Evolutionary conservation across 306 rosid species (phyloP).

Genomic region (Cyamopsis tetragonoloba): DNA sequence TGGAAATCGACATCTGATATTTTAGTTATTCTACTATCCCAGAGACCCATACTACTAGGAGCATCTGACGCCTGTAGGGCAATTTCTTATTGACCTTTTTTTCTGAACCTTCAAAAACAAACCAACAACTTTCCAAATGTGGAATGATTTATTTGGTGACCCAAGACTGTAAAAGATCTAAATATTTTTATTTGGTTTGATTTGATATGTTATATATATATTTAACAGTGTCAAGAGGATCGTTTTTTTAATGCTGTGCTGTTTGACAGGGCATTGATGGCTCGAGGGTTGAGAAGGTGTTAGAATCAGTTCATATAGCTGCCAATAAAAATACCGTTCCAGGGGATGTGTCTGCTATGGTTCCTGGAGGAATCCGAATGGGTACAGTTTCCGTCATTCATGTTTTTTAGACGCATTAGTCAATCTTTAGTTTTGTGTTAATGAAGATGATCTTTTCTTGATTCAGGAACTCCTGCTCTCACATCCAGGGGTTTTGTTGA

Average conservation of each 20-base stretch:
- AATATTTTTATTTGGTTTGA: not conserved
- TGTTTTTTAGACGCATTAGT: not conserved
- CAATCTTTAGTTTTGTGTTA: conserved; percentile 1
- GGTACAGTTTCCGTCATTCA: conserved; percentile 43
- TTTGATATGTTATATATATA: not conserved
- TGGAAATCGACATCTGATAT: not conserved
- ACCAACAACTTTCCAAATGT: not conserved
- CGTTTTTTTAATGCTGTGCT: not conserved
- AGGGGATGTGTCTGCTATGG: conserved; percentile 98
- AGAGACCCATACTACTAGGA: not conserved
- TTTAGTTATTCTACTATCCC: not conserved
- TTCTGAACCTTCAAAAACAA: conserved; percentile 11
- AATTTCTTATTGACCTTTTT: not conserved
- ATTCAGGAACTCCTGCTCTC: conserved; percentile 89
- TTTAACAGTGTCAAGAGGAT: not conserved
- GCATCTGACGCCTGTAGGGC: not conserved
- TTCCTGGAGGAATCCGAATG: conserved; percentile 96
- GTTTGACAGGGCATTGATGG: conserved; percentile 82
- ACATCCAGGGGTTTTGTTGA: conserved; percentile 91
- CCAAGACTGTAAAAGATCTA: not conserved
- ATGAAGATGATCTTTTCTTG: conserved; percentile 5
- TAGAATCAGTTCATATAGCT: conserved; percentile 84
- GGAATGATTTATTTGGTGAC: conserved; percentile 2
- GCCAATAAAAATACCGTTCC: conserved; percentile 98
- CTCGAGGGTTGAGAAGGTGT: conserved; percentile 92